phyloP scores from a whole-genome alignment of 1,284 basidiomycete genomes.

The Fomitopsis palustris region DNA sequence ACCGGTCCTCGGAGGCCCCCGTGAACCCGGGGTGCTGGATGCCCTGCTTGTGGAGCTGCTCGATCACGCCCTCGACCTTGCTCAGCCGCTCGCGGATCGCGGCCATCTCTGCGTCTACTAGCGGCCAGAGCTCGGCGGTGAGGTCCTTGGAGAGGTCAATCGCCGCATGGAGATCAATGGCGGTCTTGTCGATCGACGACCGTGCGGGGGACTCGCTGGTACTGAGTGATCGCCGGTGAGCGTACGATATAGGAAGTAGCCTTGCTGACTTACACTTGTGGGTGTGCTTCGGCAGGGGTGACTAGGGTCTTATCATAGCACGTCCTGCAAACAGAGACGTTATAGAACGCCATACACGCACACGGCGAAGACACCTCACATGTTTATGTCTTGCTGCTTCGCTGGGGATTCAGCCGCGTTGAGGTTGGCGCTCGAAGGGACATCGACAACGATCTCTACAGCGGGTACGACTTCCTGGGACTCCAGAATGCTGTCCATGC shows the following conservation, averaged over 20 bases:
- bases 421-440: neutral
- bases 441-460: neutral
- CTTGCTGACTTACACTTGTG: neutral
- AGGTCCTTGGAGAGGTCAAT: neutral
- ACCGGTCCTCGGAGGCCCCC: neutral
- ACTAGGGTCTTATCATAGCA: neutral
- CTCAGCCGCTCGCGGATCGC: neutral
- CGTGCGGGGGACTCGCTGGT: neutral
- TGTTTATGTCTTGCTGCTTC: neutral
- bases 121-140: neutral
- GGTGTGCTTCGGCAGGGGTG: neutral
- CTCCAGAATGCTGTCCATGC: neutral
- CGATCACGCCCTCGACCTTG: neutral
- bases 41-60: neutral
- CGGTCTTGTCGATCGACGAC: neutral
- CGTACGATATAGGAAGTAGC: neutral
- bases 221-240: neutral
- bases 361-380: neutral
- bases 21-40: neutral
- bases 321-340: neutral
- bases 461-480: neutral
- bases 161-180: neutral
- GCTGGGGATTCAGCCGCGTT: neutral
- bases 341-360: no score
- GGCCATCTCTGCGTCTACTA: neutral